Base-by-base conservation (phyloP, 768 basidiomycete genomes). In the Tricholoma furcatifolium region DNA sequence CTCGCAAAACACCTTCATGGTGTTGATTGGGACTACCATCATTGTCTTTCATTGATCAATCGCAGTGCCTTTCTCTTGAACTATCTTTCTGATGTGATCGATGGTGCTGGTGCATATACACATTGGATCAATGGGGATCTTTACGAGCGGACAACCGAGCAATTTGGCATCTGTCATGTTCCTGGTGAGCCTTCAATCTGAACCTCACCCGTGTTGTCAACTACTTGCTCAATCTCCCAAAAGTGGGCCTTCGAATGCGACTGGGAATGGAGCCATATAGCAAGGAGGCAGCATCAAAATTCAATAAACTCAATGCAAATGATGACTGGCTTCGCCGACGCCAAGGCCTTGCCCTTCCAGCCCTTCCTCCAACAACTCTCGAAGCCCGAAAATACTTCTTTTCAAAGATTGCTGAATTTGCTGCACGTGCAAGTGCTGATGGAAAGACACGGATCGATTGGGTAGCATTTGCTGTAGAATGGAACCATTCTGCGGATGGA, bases 41-140 rank as follows among this genome's bases (percentile, higher is more conserved):
- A 47, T 12, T 12, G 14, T 23, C 46, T 47, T 61, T 63, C 61
- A 23, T 61, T 14, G 61, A 66, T 47, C 60, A 66, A 53, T 34
- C 58, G 61, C 18, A 31, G 53, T 21, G 48, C 59, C 8, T 57
- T 43, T 8, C 54, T 65, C 8, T 48, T 66, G 2, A 66, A 66
- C 41, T 60, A 58, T 9, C 58, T 53, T 0, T 57, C 64, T 18
- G 51, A 53, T 45, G 20, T 15, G 9, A 15, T 53, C 4, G 36
- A 21, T 54, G 64, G 62, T 21, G 60, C 60, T 0, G 5, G 20
- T n/a, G 54, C 60, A 10, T 65, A 63, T 43, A 4, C 39, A 12
- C 53, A 62, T 9, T 65, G 64, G 64, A 24, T 59, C 2, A 65
- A 65, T 54, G 55, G 60, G n/a, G 64, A 65, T 38, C 32, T 65